Percentiles rank a stretch among this genome's conserved stretches.
Evolutionary conservation across 768 basidiomycete genomes (phyloP).

Genomic region (Phylloporus rhodoxanthus): DNA sequence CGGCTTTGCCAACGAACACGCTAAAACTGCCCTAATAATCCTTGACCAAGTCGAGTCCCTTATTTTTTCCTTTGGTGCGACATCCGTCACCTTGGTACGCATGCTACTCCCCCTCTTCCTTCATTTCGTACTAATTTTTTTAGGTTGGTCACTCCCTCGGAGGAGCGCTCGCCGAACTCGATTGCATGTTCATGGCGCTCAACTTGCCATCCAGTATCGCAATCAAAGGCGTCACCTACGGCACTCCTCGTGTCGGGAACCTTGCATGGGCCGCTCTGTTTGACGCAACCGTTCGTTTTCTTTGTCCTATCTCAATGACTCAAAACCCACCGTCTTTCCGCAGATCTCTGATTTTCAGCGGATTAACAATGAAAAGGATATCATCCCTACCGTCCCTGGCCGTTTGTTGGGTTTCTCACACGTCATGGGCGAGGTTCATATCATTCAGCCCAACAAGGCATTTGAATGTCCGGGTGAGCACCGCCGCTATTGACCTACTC

Average conservation of each 20-base stretch:
- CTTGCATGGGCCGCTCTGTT: slow-evolving; percentile 26
- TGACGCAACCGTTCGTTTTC: slow-evolving; percentile 17
- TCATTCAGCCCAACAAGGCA: slow-evolving; percentile 33
- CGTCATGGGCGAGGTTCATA: slow-evolving; percentile 37
- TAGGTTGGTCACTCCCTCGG: slow-evolving; percentile 48
- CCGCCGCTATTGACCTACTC: background rate
- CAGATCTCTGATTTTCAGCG: slow-evolving; percentile 24
- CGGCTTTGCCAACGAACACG: slow-evolving; percentile 51
- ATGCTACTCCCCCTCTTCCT: background rate
- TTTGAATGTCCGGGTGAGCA: slow-evolving; percentile 38
- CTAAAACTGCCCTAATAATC: slow-evolving; percentile 40
- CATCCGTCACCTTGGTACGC: slow-evolving; percentile 39
- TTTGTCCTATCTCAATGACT: background rate
- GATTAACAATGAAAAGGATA: slow-evolving; percentile 33
- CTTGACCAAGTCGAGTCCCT: slow-evolving; percentile 39
- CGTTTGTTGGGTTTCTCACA: slow-evolving; percentile 43
- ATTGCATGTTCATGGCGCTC: slow-evolving; percentile 43
- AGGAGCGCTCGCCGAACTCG: slow-evolving; percentile 48
- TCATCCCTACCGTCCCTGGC: slow-evolving; percentile 54
- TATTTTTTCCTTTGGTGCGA: slow-evolving; percentile 34
- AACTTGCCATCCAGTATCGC: slow-evolving; percentile 38
- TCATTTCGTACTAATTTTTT: background rate
- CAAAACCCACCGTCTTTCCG: background rate
- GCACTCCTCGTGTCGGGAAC: slow-evolving; percentile 29
- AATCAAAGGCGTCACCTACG: slow-evolving; percentile 30